Evolutionary conservation across 169 alveolate genomes (phyloP).

Genomic region (Amoebophrya sp.): DNA sequence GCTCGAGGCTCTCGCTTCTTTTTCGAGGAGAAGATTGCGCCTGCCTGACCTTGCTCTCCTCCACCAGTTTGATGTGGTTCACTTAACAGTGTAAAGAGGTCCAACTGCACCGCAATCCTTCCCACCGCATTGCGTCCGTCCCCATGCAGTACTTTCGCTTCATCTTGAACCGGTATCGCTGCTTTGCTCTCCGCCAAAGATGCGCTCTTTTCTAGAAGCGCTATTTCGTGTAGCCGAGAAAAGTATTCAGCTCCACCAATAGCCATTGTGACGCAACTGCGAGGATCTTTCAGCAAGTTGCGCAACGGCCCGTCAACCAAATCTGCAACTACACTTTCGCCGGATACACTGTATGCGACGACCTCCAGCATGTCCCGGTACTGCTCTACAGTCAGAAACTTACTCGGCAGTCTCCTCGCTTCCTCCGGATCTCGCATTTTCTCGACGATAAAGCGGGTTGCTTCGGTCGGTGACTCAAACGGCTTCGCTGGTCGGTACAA

Average conservation of each 20-base stretch:
- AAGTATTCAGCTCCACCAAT: background rate
- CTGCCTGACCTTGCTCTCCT: no score
- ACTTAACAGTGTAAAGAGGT: no score
- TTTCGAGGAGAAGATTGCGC: no score
- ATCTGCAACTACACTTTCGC: background rate
- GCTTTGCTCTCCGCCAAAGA: no score
- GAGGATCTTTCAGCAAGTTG: background rate
- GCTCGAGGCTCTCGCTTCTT: no score
- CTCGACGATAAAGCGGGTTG: background rate
- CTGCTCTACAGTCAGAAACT: background rate
- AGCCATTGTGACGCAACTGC: background rate
- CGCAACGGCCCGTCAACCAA: background rate
- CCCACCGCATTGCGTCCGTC: no score
- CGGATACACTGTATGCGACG: background rate
- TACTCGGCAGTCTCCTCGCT: background rate
- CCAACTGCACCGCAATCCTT: no score
- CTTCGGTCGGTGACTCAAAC: background rate
- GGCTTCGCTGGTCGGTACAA: background rate
- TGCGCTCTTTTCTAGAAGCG: background rate
- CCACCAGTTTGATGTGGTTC: no score
- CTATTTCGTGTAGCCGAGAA: background rate
- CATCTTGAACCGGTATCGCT: no score
- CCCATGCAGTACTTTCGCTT: no score
- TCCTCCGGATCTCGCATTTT: background rate
- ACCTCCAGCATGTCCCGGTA: background rate